phyloP scores from a whole-genome alignment of 2,329 filamentous ascomycete genomes.

The Alternaria rosae region DNA sequence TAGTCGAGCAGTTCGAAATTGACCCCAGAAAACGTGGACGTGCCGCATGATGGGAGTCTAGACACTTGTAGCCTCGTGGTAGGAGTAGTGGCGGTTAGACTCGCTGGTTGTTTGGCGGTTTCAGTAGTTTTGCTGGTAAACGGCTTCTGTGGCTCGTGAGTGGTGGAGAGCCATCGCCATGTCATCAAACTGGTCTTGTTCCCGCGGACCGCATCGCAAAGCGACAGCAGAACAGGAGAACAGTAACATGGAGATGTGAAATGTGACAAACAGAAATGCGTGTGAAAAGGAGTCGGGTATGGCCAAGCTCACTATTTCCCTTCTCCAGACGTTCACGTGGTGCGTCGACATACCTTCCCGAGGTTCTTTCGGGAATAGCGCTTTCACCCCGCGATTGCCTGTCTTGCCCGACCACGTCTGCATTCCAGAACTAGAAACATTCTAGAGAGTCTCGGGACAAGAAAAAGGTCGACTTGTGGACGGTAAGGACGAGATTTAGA shows the following conservation, averaged over 20 bases:
- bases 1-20: conserved; percentile 34
- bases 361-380: conserved; percentile 3
- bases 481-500: background rate
- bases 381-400: background rate
- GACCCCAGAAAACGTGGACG: conserved; percentile 27
- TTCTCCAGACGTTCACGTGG: conserved; percentile 1
- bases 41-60: conserved; percentile 31
- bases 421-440: background rate
- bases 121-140: conserved; percentile 5
- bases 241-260: background rate
- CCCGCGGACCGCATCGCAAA: conserved; percentile 7
- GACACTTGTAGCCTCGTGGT: conserved; percentile 19
- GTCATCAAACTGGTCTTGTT: conserved; percentile 11
- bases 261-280: background rate
- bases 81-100: conserved; percentile 17
- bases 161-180: conserved; percentile 13
- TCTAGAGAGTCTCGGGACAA: background rate
- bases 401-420: background rate
- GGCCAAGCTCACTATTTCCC: background rate
- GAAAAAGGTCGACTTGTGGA: background rate
- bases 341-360: background rate
- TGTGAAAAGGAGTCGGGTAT: background rate
- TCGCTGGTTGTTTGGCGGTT: conserved; percentile 12
- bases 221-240: background rate
- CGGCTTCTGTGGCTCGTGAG: conserved; percentile 8